Base-by-base conservation (phyloP, 441 rosid genomes). In the Melastoma candidum region DNA sequence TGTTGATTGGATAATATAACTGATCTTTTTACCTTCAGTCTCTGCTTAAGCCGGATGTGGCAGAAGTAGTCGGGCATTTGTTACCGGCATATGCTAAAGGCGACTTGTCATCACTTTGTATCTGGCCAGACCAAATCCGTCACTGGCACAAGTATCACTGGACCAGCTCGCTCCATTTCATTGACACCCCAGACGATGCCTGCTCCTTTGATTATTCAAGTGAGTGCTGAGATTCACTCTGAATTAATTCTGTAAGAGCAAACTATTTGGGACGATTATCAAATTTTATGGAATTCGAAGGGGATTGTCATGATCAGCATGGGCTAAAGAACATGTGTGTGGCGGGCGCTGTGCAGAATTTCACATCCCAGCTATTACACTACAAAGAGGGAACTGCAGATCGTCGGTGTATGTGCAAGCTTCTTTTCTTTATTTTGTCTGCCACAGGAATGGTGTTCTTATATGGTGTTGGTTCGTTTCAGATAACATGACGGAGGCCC, bases 401-500 rank as follows among this genome's bases (percentile, higher is more conserved):
- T 71, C 96, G 98, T 36, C 68, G 84, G 58, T 54, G 98, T 87
- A 80, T 67, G 81, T 56, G 26, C 4, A n/a, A 24, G 26, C 39
- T 46, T 17, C 54, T 26, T 26, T 52, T 46, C 9, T 14, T 51
- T 46, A 60, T 24, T 64, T 14, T 46, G 48, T 39, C 56, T 12
- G 13, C 27, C 22, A 4, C 12, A 11, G 12, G 55, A 52, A 14
- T 9, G 26, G 41, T 14, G 3, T 36, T 11, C 55, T 52, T 9
- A 36, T 1, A 29, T 9, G 10, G 17, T 17, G 10, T 59, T 36
- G 12, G 44, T 29, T 11, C 58, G 4, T 14, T 13, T 66, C 73
- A 90, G 98, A 87, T 76, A 90, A 87, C 63, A 75, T 90, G 84
- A 90, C 98, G 0, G 98, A 90, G 68, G 93, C 98, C 47, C 71